Percentiles rank a stretch among this genome's conserved stretches.
phyloP scores from a whole-genome alignment of 352 stramenopile genomes.

The Saprolegnia parasitica region DNA sequence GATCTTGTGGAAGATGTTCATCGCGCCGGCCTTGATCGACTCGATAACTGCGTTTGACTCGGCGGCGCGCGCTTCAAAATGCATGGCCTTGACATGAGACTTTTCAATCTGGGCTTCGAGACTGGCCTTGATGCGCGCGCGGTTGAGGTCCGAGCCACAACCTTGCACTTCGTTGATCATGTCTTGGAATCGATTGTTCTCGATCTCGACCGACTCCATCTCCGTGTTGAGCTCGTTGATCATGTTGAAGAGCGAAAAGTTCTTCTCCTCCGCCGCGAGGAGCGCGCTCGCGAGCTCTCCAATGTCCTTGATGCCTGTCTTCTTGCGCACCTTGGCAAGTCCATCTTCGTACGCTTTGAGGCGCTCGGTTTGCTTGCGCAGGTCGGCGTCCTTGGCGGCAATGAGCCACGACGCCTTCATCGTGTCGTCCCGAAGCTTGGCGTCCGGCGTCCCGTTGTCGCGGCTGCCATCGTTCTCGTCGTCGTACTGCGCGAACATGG shows the following conservation, averaged over 20 bases:
- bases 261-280: constrained; percentile 88
- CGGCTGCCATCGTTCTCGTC: constrained; percentile 28
- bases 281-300: constrained; percentile 81
- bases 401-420: constrained; percentile 70
- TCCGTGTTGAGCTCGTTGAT: constrained; percentile 92
- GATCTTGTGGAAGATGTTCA: constrained; percentile 81
- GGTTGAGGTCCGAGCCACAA: constrained; percentile 52
- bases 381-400: constrained; percentile 68
- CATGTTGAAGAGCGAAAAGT: constrained; percentile 93
- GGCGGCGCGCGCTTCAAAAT: constrained; percentile 57
- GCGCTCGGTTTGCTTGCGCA: constrained; percentile 64
- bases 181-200: constrained; percentile 70
- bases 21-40: constrained; percentile 62
- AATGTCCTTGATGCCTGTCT: constrained; percentile 79
- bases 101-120: constrained; percentile 82
- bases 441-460: constrained; percentile 50
- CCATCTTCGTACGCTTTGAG: constrained; percentile 72
- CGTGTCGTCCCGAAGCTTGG: constrained; percentile 71
- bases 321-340: constrained; percentile 83
- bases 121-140: constrained; percentile 56
- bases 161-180: constrained; percentile 57
- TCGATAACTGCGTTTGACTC: constrained; percentile 62
- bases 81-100: constrained; percentile 66
- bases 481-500: constrained; percentile 43
- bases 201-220: constrained; percentile 83